Evolutionary conservation across 805 yeast genomes (phyloP).

Genomic region (Tetrapisispora taiwanensis): DNA sequence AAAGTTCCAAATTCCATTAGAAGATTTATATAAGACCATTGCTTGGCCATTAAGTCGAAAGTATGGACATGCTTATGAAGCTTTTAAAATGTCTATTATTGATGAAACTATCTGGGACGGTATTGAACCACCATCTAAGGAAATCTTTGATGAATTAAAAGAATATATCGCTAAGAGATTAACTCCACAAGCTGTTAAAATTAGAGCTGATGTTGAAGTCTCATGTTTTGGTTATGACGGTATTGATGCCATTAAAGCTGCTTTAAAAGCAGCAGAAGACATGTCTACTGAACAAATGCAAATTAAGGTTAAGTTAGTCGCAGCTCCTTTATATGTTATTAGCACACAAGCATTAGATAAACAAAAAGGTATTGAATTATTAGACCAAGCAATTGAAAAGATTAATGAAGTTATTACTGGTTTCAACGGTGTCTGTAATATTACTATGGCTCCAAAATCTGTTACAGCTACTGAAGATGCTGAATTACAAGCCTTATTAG

Average conservation of each 20-base stretch:
- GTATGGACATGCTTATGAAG: conserved; percentile 95
- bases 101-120: conserved; percentile 79
- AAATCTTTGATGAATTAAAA: conserved; percentile 73
- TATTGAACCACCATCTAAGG: conserved; percentile 58
- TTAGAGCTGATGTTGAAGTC: conserved; percentile 97
- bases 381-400: conserved; percentile 70
- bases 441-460: conserved; percentile 97
- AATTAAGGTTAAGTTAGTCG: conserved; percentile 88
- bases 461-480: conserved; percentile 98
- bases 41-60: conserved; percentile 97
- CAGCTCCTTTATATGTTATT: conserved; percentile 92
- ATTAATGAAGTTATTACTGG: conserved; percentile 60
- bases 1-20: conserved; percentile 81
- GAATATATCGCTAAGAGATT: conserved; percentile 83
- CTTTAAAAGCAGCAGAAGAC: conserved; percentile 78
- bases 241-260: conserved; percentile 89
- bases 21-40: conserved; percentile 71
- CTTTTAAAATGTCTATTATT: conserved; percentile 91
- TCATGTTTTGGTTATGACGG: conserved; percentile 97
- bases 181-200: conserved; percentile 96
- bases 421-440: conserved; percentile 78
- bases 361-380: conserved; percentile 69
- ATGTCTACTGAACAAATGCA: conserved; percentile 76
- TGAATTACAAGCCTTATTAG: conserved; percentile 90
- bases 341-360: conserved; percentile 91